phyloP scores from a whole-genome alignment of 2,329 filamentous ascomycete species.

The Penicillium janthinellum region DNA sequence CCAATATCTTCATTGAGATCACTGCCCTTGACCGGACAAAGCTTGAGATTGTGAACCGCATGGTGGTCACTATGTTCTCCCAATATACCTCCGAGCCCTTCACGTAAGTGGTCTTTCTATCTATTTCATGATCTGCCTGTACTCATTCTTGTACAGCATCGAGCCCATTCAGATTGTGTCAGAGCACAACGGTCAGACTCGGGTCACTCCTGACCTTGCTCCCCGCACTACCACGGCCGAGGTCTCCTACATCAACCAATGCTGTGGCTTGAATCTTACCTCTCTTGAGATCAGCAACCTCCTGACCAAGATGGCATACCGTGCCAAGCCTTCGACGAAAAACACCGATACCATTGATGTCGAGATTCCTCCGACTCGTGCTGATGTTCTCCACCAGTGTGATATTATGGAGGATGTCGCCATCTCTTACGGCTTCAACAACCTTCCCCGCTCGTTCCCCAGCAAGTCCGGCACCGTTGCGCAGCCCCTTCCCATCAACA shows the following conservation, averaged over 20 bases:
- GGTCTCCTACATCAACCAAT: conserved; percentile 90
- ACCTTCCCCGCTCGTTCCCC: conserved; percentile 81
- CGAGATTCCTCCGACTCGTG: conserved; percentile 81
- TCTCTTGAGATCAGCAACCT: conserved; percentile 75
- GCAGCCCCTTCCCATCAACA: conserved; percentile 87
- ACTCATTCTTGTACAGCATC: conserved; percentile 51
- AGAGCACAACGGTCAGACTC: conserved; percentile 81
- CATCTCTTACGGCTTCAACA: conserved; percentile 97
- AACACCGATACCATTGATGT: conserved; percentile 75
- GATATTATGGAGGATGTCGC: conserved; percentile 99
- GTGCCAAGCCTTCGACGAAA: conserved; percentile 72
- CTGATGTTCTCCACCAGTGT: conserved; percentile 92
- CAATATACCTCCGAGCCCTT: conserved; percentile 84
- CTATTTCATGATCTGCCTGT: conserved; percentile 2
- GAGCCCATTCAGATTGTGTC: conserved; percentile 93
- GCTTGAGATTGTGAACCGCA: conserved; percentile 91
- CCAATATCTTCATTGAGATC: conserved; percentile 94
- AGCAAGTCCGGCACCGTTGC: conserved; percentile 85
- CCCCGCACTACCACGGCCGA: conserved; percentile 78
- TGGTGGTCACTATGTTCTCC: conserved; percentile 97
- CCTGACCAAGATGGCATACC: conserved; percentile 84
- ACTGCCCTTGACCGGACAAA: conserved; percentile 96
- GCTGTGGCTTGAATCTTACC: conserved; percentile 78
- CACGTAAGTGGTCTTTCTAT: conserved; percentile 55
- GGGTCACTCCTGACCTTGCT: conserved; percentile 78